Evolutionary conservation across 148 eudicot genomes (phyloP).

Genomic region (Vaccinium vitisidaea): DNA sequence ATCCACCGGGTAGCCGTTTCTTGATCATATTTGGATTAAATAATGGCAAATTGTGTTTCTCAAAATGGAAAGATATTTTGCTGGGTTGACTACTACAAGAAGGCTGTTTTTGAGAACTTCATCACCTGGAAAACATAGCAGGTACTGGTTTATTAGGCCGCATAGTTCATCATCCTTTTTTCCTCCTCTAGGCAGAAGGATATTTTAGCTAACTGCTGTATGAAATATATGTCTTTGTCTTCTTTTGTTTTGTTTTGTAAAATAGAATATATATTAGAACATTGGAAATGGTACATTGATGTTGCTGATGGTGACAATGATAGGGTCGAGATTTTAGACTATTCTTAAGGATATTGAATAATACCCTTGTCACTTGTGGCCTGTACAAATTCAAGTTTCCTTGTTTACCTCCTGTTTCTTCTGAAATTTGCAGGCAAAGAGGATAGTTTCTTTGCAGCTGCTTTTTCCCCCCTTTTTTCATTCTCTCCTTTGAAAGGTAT

Average conservation of each 20-base stretch:
- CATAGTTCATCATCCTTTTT: background rate
- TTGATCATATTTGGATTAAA: background rate
- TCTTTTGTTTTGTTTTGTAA: conserved; percentile 10
- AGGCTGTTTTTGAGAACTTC: conserved; percentile 17
- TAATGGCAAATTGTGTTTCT: background rate
- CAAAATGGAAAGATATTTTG: background rate
- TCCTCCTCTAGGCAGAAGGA: conserved; percentile 9
- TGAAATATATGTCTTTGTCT: background rate
- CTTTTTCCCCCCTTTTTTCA: too few species aligned
- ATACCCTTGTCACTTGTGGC: conserved; percentile 4
- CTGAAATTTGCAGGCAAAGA: conserved; percentile 1
- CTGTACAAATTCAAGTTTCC: background rate
- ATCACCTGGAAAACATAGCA: background rate
- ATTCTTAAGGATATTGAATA: conserved; percentile 7
- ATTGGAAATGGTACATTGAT: conserved; percentile 12
- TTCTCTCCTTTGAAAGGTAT: background rate
- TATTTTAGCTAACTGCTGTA: conserved; percentile 15
- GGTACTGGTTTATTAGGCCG: conserved; percentile 16
- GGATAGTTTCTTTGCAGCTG: background rate
- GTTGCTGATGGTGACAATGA: conserved; percentile 10
- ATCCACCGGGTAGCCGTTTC: background rate
- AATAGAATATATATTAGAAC: conserved; percentile 14
- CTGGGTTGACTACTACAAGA: background rate
- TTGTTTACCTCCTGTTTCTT: background rate
- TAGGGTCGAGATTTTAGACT: background rate